A percentile compares a stretch with the other conserved stretches of the same genome.
These are phyloP conservation scores for Sicyos edulis DNA, from an alignment of 306 rosid genomes.

Conservation along the genomic window DNA sequence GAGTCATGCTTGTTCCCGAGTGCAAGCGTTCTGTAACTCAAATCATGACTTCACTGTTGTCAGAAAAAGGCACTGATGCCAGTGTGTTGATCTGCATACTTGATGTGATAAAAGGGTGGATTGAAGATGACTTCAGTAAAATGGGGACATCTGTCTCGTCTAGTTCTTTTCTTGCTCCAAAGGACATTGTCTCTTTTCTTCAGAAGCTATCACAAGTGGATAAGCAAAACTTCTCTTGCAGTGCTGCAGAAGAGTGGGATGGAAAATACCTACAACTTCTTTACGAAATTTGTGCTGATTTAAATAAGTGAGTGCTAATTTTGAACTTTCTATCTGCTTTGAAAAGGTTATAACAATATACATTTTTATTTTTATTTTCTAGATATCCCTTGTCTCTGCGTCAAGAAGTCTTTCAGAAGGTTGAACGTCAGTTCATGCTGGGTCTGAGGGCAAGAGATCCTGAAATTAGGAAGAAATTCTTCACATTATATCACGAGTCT, in stretches of 20 bases:
- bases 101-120: conserved; percentile 94
- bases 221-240: conserved; percentile 62
- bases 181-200: conserved; percentile 90
- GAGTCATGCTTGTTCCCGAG: conserved; percentile 82
- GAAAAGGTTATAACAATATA: conserved; percentile 23
- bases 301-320: conserved; percentile 62
- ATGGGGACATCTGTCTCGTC: conserved; percentile 62
- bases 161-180: conserved; percentile 63
- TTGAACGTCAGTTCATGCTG: conserved; percentile 91
- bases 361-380: conserved; percentile 25
- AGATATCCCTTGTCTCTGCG: conserved; percentile 62
- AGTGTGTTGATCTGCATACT: conserved; percentile 93
- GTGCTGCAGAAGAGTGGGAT: conserved; percentile 80
- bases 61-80: conserved; percentile 92
- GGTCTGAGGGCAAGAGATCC: conserved; percentile 96
- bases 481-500: conserved; percentile 77
- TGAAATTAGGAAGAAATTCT: conserved; percentile 77
- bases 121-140: conserved; percentile 76
- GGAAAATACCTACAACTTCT: conserved; percentile 81
- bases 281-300: conserved; percentile 76
- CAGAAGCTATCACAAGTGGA: conserved; percentile 93
- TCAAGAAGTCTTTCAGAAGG: conserved; percentile 88
- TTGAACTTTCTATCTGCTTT: conserved; percentile 19
- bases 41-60: conserved; percentile 73
- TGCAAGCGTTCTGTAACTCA: conserved; percentile 82